These are phyloP conservation scores for Trichosporon sp. DNA, from an alignment of 1,284 basidiomycete species.

Conservation along the genomic window DNA sequence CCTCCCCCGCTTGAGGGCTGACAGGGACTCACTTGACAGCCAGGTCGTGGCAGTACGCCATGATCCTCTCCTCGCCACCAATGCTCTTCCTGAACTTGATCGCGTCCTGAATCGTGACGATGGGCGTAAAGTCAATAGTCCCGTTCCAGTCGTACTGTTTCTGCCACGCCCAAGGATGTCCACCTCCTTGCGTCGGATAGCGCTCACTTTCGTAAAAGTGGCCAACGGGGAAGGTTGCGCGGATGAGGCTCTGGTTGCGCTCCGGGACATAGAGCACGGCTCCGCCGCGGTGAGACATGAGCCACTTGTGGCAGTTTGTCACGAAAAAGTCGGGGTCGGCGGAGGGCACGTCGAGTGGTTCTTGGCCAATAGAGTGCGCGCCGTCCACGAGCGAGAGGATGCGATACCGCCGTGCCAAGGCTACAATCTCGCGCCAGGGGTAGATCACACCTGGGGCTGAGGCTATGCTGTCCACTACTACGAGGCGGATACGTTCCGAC, in stretches of 20 bases:
- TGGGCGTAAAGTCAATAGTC: constrained; percentile 32
- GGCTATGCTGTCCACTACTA: constrained; percentile 68
- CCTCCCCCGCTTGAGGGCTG: background rate
- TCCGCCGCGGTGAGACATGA: constrained; percentile 60
- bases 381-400: constrained; percentile 70
- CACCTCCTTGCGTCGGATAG: constrained; percentile 33
- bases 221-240: constrained; percentile 68
- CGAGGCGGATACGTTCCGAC: constrained; percentile 53
- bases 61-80: constrained; percentile 75
- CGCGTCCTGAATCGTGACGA: constrained; percentile 51
- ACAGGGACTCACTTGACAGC: constrained; percentile 53
- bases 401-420: constrained; percentile 62
- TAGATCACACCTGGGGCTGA: constrained; percentile 63
- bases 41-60: constrained; percentile 66
- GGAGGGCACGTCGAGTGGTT: constrained; percentile 55
- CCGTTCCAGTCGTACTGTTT: constrained; percentile 35
- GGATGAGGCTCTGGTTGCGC: constrained; percentile 71
- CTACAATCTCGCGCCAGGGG: constrained; percentile 73
- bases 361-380: constrained; percentile 70
- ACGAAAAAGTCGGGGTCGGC: constrained; percentile 72
- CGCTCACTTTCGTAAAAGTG: constrained; percentile 54
- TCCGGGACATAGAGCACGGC: constrained; percentile 72
- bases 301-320: constrained; percentile 83
- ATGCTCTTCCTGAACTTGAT: constrained; percentile 71
- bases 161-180: constrained; percentile 45